These are phyloP conservation scores for Lycium barbarum DNA, from an alignment of 257 asterid species.

Conservation along the genomic window DNA sequence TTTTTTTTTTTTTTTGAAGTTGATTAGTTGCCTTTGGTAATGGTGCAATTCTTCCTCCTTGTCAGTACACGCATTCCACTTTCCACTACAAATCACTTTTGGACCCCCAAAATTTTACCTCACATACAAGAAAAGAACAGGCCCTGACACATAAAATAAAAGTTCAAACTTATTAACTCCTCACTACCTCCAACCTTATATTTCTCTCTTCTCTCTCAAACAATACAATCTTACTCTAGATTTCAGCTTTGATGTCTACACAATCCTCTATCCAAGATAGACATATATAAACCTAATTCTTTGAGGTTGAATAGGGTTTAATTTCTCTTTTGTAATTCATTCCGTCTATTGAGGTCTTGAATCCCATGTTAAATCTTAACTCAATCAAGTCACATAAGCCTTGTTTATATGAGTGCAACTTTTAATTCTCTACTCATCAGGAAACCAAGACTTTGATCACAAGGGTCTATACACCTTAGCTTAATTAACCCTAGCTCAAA, in stretches of 20 bases:
- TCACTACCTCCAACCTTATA: constrained; percentile 9
- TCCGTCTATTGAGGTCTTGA: neutral
- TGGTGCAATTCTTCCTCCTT: constrained; percentile 62
- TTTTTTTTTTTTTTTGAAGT: constrained; percentile 35
- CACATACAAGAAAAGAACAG: constrained; percentile 73
- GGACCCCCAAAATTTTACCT: constrained; percentile 67
- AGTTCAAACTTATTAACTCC: neutral
- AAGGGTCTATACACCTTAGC: constrained; percentile 15
- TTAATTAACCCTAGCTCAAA: constrained; percentile 28
- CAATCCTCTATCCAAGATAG: no score
- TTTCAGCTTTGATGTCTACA: neutral
- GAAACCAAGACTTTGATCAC: constrained; percentile 22
- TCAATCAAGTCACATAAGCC: neutral
- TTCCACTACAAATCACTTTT: constrained; percentile 54
- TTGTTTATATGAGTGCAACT: neutral
- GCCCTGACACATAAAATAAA: neutral
- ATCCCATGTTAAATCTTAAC: neutral
- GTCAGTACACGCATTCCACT: constrained; percentile 88
- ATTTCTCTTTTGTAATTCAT: neutral
- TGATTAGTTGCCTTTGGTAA: constrained; percentile 63
- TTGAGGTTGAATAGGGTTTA: neutral
- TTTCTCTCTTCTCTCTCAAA: neutral
- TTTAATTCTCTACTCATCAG: constrained; percentile 1
- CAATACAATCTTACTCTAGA: constrained; percentile 3
- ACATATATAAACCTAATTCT: neutral